Base-by-base conservation (phyloP, 2,329 filamentous ascomycete genomes). In the Trichoderma atroviride region DNA sequence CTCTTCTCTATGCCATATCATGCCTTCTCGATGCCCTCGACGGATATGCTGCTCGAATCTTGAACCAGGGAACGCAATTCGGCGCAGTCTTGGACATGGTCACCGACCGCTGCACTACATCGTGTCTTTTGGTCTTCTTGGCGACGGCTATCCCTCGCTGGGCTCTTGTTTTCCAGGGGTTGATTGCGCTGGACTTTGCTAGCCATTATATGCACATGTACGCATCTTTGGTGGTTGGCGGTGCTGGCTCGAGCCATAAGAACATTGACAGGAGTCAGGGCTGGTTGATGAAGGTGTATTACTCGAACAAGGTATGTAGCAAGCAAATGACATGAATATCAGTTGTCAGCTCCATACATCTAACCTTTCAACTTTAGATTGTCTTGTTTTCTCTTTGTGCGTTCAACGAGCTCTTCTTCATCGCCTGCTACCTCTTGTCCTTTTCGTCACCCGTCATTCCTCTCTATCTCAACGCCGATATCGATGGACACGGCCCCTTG, bases 121-220 rank as follows among this genome's bases (percentile, higher is more conserved):
- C 94, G 1, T 98, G 95, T 80, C 83, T 98, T 74, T 88, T 98
- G 57, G 94, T 97, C 56, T 98, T 97, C 83, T 83, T 98, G 70
- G 93, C 93, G 57, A 95, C 93, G 16, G 95, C 95, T n/a, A 97
- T 96, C 83, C 95, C 95, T 7, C 88, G 94, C 68, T 97, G 93
- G 91, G 89, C 92, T 73, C 93, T 98, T 74, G 78, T 97, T 69
- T 98, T 98, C 86, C 96, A 98, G 83, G 89, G 91, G 43, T 83
- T 98, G 76, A 97, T 98, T 80, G 91, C 91, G 65, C 83, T 98
- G 75, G 96, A 98, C 80, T 86, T 98, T 73, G 92, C 95, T 31
- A 97, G 93, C 78, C 95, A 98, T 81, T 98, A 97, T 79, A 94
- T 97, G 84, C 95, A 98, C 82, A 98, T 98, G 95, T 98, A 96